Evolutionary conservation across 257 asterid genomes (phyloP), one percentile per base, ranked within the genome.

Genomic region (Hygrophila difformis): DNA sequence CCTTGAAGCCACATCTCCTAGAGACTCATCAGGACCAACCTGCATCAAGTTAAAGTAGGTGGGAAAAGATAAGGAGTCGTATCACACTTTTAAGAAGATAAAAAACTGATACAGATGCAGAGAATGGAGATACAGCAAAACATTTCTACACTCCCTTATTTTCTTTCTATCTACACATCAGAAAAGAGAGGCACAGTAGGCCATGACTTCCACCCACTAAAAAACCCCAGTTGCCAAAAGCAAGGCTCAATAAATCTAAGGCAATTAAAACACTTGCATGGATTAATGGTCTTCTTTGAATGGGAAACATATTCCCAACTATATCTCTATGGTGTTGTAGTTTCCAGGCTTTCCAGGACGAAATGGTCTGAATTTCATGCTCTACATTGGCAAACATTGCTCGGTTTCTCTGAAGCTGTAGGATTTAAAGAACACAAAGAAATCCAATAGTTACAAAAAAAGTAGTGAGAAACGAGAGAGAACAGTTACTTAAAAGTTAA

Each of bases 1-100:
- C 65, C 55, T 76, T 39, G 79, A 50, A 43, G 76, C 76, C 67
- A 73, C 61, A 12, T 63, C 75, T 20, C 67, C 74, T 48, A 82
- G 65, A 7, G 83, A 59, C 11, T 78, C 89, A 48, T 82, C 89
- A n/a, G 94, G 86, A 48, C 72, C 79, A 53, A 62, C 86, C 94
- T 82, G 81, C 37, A 33, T 2, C 60, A 23, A 60, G 17, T 50
- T 41, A 52, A 47, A 26, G 41, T n/a, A n/a, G n/a, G n/a, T n/a
- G n/a, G n/a, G n/a, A n/a, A n/a, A n/a, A n/a, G n/a, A n/a, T n/a
- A n/a, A n/a, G n/a, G n/a, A n/a, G n/a, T n/a, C n/a, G n/a, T n/a
- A n/a, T n/a, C n/a, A n/a, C n/a, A n/a, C n/a, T n/a, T n/a, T n/a
- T n/a, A n/a, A n/a, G n/a, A n/a, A n/a, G n/a, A n/a, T n/a, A n/a